Percentiles rank a stretch among this genome's conserved stretches.
Evolutionary conservation across 2,329 filamentous ascomycete species (phyloP).

Genomic region (Lachnellula suecica): DNA sequence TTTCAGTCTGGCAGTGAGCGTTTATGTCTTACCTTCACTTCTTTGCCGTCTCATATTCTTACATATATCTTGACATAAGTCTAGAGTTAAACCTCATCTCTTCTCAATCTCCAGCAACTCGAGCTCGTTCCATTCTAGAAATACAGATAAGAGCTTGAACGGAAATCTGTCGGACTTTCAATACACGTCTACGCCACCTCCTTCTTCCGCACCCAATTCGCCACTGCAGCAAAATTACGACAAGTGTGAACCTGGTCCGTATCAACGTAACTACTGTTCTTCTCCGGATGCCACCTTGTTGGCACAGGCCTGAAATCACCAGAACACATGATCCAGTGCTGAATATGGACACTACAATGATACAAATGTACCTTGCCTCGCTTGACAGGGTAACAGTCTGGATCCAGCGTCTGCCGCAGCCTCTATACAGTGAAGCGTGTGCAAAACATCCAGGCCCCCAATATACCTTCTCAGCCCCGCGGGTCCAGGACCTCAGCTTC

Average conservation of each 20-base stretch:
- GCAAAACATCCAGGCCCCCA: conserved; percentile 6
- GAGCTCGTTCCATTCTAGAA: too few relatives aligned
- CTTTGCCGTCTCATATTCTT: too few relatives aligned
- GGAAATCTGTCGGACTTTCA: too few relatives aligned
- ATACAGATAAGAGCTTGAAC: too few relatives aligned
- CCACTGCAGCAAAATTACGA: conserved; percentile 8
- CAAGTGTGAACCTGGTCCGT: conserved; percentile 10
- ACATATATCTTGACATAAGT: too few relatives aligned
- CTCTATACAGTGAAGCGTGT: conserved; percentile 9
- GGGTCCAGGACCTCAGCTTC: too few relatives aligned
- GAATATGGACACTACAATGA: conserved; percentile 8
- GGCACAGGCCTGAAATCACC: conserved; percentile 12
- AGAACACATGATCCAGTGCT: conserved; percentile 9
- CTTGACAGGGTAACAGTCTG: conserved; percentile 1
- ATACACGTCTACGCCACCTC: too few relatives aligned
- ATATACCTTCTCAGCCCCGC: conserved; percentile 3
- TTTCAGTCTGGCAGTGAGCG: too few relatives aligned
- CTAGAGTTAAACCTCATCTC: too few relatives aligned
- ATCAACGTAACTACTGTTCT: conserved; percentile 2
- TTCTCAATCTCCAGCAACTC: too few relatives aligned
- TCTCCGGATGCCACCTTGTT: conserved; percentile 5
- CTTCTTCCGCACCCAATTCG: conserved; percentile 6
- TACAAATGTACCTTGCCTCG: conserved; percentile 7
- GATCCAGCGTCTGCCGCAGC: conserved; percentile 9
- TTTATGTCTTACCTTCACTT: too few relatives aligned